Base-by-base conservation (phyloP, 805 yeast genomes). In the Nakazawaea ambrosiae region DNA sequence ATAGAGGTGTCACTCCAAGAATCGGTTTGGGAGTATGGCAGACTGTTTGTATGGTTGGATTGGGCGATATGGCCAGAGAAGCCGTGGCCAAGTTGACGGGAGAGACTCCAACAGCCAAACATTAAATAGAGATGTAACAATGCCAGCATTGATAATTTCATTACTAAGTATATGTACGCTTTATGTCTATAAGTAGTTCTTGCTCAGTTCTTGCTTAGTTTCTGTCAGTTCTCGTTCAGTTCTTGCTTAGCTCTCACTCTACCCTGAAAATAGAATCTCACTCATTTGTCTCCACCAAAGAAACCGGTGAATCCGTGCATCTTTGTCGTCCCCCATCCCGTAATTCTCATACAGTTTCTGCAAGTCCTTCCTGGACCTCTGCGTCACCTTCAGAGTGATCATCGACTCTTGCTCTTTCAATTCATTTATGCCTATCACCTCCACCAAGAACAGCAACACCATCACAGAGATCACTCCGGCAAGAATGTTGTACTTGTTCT, bases 11-110 rank as follows among this genome's bases (percentile, higher is more conserved):
- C 31, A 78, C 97, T 12, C 97, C 98, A 50, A 83, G 98, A 72
- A 76, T 92, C 49, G 97, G 95, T 40, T 73, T 92, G 47, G 95
- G 97, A 53, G 81, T 90, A 45, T 92, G 97, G 97, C 98, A 92
- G 69, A 90, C 97, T 3, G 87, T 90, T 32, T 90, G 95, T 61
- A 90, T 90, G 97, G 97, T 90, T 42, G 96, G 96, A 10, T 78
- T 92, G 49, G 98, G 97, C 59, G 98, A 92, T 56, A 85, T 88
- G 62, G 88, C 88, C 24, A 81, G 77, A 58, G 87, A 80, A 39
- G 67, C 69, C 40, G 81, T 81, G 36, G 85, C 70, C 23, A 68
- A 60, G 40, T 39, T 79, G 42, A 77, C 85, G 4, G 84, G 84
- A 36, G 76, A 77, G 47, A 54, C 48, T 32, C 81, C 82, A 31